These are phyloP conservation scores for Ploettnerulaceae sp. DNA, from an alignment of 2,329 filamentous ascomycete species.

Conservation along the genomic window DNA sequence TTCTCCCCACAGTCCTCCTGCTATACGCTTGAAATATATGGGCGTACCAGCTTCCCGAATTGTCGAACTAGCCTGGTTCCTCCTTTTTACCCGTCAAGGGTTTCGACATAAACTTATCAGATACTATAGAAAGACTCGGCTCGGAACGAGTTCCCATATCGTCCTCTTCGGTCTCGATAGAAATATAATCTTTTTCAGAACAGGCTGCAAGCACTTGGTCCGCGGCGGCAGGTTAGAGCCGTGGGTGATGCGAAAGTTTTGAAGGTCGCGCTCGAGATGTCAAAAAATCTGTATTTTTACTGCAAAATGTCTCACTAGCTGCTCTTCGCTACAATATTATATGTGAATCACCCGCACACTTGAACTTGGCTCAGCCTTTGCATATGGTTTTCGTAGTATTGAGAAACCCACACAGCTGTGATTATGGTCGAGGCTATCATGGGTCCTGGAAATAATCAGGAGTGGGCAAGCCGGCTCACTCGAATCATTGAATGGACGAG, in stretches of 20 bases:
- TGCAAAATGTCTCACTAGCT: conserved; percentile 1
- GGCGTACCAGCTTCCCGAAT: conserved; percentile 7
- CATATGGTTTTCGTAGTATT: neutral
- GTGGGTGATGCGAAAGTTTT: conserved; percentile 8
- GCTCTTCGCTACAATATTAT: conserved; percentile 4
- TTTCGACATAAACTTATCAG: conserved; percentile 15
- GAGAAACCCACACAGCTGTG: neutral
- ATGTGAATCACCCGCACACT: neutral
- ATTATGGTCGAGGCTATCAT: neutral
- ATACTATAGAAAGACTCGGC: neutral
- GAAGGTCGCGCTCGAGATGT: conserved; percentile 9
- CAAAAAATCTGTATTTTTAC: neutral
- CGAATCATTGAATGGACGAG: neutral
- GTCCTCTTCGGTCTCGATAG: conserved; percentile 1
- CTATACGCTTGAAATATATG: conserved; percentile 4
- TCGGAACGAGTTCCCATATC: conserved; percentile 1
- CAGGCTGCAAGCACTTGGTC: conserved; percentile 8
- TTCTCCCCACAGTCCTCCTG: conserved; percentile 5
- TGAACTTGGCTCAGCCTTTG: neutral
- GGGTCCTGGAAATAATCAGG: neutral
- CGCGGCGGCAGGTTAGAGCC: conserved; percentile 7
- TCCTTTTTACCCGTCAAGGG: conserved; percentile 26
- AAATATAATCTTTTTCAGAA: conserved; percentile 9
- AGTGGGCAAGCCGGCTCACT: neutral
- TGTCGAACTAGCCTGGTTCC: conserved; percentile 6